These are phyloP conservation scores for Saitozyma podzolica DNA, from an alignment of 768 basidiomycete genomes.

Conservation along the genomic window DNA sequence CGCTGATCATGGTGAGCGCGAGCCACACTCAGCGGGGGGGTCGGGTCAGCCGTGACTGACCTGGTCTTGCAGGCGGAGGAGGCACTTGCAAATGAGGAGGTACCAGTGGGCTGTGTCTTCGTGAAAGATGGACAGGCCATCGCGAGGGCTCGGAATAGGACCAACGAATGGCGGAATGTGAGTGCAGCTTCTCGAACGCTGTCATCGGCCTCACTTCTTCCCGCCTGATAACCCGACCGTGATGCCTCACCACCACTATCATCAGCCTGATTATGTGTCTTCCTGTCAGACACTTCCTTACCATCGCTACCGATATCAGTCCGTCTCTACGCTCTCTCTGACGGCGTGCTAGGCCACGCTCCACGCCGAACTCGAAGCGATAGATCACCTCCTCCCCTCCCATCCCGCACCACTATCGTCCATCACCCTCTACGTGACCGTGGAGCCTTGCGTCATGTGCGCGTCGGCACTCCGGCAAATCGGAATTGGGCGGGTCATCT, in stretches of 20 bases:
- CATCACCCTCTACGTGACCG: conserved; percentile 92
- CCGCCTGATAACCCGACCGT: no score
- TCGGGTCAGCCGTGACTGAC: conserved; percentile 6
- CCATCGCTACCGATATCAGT: not conserved
- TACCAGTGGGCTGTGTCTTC: conserved; percentile 96
- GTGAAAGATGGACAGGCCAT: conserved; percentile 75
- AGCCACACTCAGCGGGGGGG: conserved; percentile 4
- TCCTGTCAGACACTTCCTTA: not conserved
- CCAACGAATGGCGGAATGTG: conserved; percentile 91
- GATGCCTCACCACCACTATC: no score
- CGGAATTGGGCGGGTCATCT: conserved; percentile 85
- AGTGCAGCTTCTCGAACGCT: conserved; percentile 17
- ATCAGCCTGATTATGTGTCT: not conserved
- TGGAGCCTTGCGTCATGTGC: conserved; percentile 99
- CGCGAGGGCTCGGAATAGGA: conserved; percentile 85
- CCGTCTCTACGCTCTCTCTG: not conserved
- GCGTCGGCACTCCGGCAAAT: conserved; percentile 91
- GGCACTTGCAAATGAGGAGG: conserved; percentile 79
- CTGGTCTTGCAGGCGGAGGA: conserved; percentile 57
- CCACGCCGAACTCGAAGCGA: conserved; percentile 96
- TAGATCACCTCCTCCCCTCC: conserved; percentile 78
- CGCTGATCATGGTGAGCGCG: conserved; percentile 70
- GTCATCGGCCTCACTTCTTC: not conserved
- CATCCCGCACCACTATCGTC: conserved; percentile 67
- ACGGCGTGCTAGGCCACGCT: conserved; percentile 71